Base-by-base conservation (phyloP, 805 yeast species). In the Kluyveromyces dobzhanskii region DNA sequence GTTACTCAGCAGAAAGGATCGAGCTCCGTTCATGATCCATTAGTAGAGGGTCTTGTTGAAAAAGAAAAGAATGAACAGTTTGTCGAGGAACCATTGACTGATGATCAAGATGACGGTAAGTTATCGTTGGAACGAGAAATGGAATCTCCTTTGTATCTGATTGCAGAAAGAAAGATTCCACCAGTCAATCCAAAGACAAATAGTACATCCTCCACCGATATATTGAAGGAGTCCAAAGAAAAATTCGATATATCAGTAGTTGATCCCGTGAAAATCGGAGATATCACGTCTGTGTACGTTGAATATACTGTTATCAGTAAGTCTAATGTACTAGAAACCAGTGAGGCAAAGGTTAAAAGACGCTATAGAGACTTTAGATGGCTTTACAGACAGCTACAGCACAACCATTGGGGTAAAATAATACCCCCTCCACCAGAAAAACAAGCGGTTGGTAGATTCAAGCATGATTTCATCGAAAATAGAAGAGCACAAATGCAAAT, bases 381-480 rank as follows among this genome's bases (percentile, higher is more conserved):
- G 97, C 68, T 92, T 10, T 90, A 87, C 59, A 85, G 85, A 47
- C 95, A 88, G 50, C 66, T 92, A 18, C 84, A 83, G 53, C 74
- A 76, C 51, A 85, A 81, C 49, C 87, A 92, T 54, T 94, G 95
- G 26, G 98, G 98, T 1, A 70, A 72, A 42, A 79, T 92, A 27
- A 78, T 92, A 17, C 97, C 98, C 1, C 95, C 97, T 1, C 97
- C 97, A 3, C 88, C 97, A 0, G 94, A 85, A 43, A 94, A 92
- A 59, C 95, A 94, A 45, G 82, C 83, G 6, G 80, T 88, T 40
- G 97, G 97, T 4, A 72, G 96, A 45, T 87, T 92, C 61, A 86
- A 86, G 50, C 85, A 85, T 48, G 87, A 80, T 50, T 88, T 92
- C 50, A 78, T 92, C 37, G 97, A 92, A 59, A 77, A 77, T 46